phyloP scores from a whole-genome alignment of 257 asterid genomes.

The Capsicum rhomboideum region DNA sequence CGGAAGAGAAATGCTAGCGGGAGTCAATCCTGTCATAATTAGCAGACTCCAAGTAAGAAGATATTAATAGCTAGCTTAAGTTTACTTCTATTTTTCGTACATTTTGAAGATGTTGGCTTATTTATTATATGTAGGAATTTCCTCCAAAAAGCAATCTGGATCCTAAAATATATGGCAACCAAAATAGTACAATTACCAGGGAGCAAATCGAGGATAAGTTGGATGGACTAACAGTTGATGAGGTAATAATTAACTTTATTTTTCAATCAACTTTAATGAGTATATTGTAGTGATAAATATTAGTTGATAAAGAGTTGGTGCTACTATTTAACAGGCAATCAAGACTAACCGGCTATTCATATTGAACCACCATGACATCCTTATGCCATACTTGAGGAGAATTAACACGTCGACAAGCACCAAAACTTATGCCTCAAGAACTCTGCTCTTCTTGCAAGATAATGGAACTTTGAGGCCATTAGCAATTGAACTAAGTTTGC shows the following conservation, averaged over 20 bases:
- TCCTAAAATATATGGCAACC: conserved; percentile 14
- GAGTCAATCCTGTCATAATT: conserved; percentile 19
- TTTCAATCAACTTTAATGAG: not conserved
- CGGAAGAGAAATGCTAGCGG: conserved; percentile 21
- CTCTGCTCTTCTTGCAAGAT: conserved; percentile 11
- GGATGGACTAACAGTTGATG: conserved; percentile 11
- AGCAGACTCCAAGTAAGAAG: conserved; percentile 17
- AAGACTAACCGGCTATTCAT: conserved; percentile 11
- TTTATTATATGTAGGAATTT: conserved; percentile 5
- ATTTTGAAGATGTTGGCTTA: not conserved
- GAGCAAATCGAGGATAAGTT: conserved; percentile 7
- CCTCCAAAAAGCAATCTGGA: conserved; percentile 16
- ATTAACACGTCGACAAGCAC: conserved; percentile 11
- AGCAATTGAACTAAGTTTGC: conserved; percentile 18
- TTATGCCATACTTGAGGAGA: conserved; percentile 18
- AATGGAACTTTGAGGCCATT: conserved; percentile 18
- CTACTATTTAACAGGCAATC: conserved; percentile 6
- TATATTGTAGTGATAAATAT: not conserved
- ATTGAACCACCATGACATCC: conserved; percentile 15
- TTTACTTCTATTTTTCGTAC: not conserved
- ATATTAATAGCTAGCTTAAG: not conserved
- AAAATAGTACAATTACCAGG: conserved; percentile 7
- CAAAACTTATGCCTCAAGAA: conserved; percentile 17
- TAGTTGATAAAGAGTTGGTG: not conserved
- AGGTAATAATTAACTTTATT: conserved; percentile 1